Conservation (phyloP, 2,329 filamentous ascomycete genomes). For the Colletotrichum sp. region DNA sequence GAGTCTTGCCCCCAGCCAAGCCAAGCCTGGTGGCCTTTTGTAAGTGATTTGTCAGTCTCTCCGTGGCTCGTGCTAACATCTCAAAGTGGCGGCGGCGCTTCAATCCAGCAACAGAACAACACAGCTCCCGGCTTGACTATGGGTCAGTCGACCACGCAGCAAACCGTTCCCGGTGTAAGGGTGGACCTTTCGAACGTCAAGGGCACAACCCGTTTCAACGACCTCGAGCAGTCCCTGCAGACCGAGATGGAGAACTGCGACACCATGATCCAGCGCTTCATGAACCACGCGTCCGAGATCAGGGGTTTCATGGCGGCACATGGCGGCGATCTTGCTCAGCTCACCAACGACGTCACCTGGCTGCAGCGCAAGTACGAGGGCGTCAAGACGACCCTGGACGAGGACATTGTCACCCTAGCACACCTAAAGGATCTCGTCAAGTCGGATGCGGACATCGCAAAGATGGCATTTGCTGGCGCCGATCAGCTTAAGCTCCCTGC, state of each 20-base stretch:
- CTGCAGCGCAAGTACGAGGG: constrained; percentile 53
- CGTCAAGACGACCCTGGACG: constrained; percentile 48
- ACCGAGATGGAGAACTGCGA: constrained; percentile 80
- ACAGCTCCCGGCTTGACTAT: constrained; percentile 44
- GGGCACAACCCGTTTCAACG: constrained; percentile 89
- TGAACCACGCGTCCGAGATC: constrained; percentile 78
- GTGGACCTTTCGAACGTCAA: constrained; percentile 81
- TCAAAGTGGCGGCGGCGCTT: constrained; percentile 2
- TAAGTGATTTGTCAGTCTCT: constrained; percentile 22
- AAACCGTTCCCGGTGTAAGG: constrained; percentile 72
- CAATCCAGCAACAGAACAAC: constrained; percentile 15
- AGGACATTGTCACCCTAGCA: constrained; percentile 67
- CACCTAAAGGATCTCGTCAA: constrained; percentile 64
- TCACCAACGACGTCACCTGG: constrained; percentile 52
- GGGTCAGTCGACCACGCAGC: constrained; percentile 57
- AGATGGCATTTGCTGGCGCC: constrained; percentile 74
- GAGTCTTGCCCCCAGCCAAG: constrained; percentile 30
- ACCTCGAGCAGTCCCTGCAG: constrained; percentile 83
- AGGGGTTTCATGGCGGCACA: constrained; percentile 69
- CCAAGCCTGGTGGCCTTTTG: constrained; percentile 29
- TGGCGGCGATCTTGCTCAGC: constrained; percentile 50
- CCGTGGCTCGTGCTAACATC: background rate
- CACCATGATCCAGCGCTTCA: constrained; percentile 79
- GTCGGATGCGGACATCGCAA: constrained; percentile 72
- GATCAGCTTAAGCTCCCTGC: constrained; percentile 76